A percentile compares a stretch with the other conserved stretches of the same genome.
phyloP scores from a whole-genome alignment of 225 moss, liverwort and hornwort species.

The Sphagnum contortum region DNA sequence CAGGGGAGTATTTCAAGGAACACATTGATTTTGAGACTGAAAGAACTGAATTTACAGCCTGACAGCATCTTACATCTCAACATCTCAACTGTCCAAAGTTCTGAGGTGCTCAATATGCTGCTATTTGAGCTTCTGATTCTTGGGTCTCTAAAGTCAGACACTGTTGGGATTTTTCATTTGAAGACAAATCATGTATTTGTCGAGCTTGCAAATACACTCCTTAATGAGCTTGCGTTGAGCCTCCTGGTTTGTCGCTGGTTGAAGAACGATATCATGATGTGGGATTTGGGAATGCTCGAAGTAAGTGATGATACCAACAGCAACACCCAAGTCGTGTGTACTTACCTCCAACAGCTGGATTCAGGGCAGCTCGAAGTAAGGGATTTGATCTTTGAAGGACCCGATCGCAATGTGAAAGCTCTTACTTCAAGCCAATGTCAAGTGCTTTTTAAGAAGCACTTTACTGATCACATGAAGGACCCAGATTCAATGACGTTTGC shows the following conservation, averaged over 20 bases:
- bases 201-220: conserved; percentile 55
- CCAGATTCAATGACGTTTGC: conserved; percentile 37
- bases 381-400: conserved; percentile 25
- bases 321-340: conserved; percentile 37
- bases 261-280: conserved; percentile 28
- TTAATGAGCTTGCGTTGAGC: conserved; percentile 34
- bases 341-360: conserved; percentile 37
- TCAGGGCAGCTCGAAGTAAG: conserved; percentile 21
- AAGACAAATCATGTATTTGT: conserved; percentile 27
- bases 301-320: conserved; percentile 25
- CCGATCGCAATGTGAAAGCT: conserved; percentile 24
- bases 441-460: conserved; percentile 28
- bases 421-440: conserved; percentile 19
- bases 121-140: conserved; percentile 54
- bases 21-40: conserved; percentile 27
- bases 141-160: conserved; percentile 43
- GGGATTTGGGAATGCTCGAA: conserved; percentile 39
- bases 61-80: conserved; percentile 38
- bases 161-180: conserved; percentile 40
- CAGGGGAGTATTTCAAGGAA: conserved; percentile 35
- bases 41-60: conserved; percentile 20
- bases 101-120: conserved; percentile 40
- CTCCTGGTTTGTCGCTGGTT: conserved; percentile 50
- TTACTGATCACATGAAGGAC: conserved; percentile 30
- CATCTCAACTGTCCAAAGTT: conserved; percentile 32